These are phyloP conservation scores for Nakazawaea siamensis DNA, from an alignment of 805 yeast genomes.

Conservation along the genomic window DNA sequence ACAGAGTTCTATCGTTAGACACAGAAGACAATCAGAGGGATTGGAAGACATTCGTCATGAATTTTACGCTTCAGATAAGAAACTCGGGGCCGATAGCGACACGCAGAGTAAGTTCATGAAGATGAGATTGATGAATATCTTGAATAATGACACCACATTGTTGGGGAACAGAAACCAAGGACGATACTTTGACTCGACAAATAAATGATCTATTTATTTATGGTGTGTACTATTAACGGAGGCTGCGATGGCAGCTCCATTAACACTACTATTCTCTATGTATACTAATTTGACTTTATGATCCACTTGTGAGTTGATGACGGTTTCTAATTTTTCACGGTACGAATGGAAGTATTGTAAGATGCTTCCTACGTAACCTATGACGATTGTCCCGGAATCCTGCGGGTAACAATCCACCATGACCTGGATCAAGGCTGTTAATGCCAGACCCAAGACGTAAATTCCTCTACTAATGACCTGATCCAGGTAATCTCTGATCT, in stretches of 20 bases:
- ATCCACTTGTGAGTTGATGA: constrained; percentile 11
- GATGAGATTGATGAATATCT: constrained; percentile 4
- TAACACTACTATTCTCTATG: constrained; percentile 37
- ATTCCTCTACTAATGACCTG: constrained; percentile 37
- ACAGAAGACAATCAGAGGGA: constrained; percentile 5
- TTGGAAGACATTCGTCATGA: background rate
- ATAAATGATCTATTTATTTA: too few species aligned
- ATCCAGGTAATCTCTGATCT: constrained; percentile 20
- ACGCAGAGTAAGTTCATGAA: constrained; percentile 2
- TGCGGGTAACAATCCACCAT: constrained; percentile 15
- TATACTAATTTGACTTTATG: constrained; percentile 28
- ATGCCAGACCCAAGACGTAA: constrained; percentile 30
- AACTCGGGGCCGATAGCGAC: background rate
- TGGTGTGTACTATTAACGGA: constrained; percentile 9
- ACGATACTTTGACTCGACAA: background rate
- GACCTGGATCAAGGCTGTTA: constrained; percentile 29
- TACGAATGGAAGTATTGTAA: constrained; percentile 33
- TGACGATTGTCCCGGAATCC: constrained; percentile 14
- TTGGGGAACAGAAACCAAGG: background rate
- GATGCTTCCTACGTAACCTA: constrained; percentile 47
- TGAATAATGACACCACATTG: background rate
- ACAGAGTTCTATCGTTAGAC: constrained; percentile 8
- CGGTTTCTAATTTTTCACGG: constrained; percentile 23
- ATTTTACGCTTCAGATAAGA: too few species aligned
- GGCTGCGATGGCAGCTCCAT: constrained; percentile 53